phyloP scores from a whole-genome alignment of 768 basidiomycete species.

The Leccinum fibrillosum region DNA sequence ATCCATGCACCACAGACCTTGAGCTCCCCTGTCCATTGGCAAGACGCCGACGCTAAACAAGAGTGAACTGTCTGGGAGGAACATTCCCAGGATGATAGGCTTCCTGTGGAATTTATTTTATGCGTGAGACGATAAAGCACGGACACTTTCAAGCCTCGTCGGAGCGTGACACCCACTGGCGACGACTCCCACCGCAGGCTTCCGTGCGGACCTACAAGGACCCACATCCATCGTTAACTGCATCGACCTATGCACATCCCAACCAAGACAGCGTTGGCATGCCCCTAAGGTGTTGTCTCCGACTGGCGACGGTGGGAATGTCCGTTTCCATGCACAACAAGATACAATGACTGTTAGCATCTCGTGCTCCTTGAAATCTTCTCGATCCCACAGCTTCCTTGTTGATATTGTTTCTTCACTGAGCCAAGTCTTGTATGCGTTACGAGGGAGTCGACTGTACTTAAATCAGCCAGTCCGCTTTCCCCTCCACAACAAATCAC shows the following conservation, averaged over 20 bases:
- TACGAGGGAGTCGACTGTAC: background rate
- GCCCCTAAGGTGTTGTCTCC: background rate
- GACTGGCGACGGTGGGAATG: background rate
- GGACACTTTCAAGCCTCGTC: too few relatives aligned
- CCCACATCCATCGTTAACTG: background rate
- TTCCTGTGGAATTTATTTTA: background rate
- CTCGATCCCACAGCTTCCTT: background rate
- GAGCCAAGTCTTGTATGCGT: background rate
- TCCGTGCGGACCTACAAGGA: too few relatives aligned
- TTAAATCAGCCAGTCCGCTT: background rate
- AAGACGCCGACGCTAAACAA: background rate
- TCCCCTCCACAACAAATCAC: background rate
- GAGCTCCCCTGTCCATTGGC: background rate
- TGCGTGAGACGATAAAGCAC: background rate
- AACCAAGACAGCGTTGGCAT: background rate
- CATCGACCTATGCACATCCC: background rate
- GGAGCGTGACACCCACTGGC: too few relatives aligned
- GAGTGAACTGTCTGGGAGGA: background rate
- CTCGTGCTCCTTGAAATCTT: background rate
- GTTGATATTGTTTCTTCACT: background rate
- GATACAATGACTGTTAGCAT: conserved; percentile 5
- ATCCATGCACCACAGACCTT: background rate
- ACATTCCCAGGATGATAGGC: background rate
- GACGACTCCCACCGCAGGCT: too few relatives aligned
- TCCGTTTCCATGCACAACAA: background rate